These are phyloP conservation scores for Lactuca saligna DNA, from an alignment of 129 eudicot species.

Conservation along the genomic window DNA sequence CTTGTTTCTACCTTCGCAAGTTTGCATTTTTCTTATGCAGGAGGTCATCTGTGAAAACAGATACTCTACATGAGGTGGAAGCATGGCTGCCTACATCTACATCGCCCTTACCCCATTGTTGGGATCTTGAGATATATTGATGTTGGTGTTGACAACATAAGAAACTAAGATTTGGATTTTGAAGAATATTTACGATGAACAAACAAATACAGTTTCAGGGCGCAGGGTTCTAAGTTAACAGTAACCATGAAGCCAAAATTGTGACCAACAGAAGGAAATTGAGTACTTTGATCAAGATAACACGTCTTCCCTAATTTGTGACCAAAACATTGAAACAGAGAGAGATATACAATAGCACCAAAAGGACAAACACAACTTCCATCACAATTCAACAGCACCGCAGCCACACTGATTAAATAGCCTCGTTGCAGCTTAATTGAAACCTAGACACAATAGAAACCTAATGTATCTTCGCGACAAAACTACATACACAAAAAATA, in stretches of 20 bases:
- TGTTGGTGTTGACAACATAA: neutral
- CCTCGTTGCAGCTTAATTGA: neutral
- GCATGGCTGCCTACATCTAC: too few species aligned
- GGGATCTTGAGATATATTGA: too few species aligned
- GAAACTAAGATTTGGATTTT: neutral
- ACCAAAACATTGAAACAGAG: neutral
- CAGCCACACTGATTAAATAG: neutral
- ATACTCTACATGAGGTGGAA: too few species aligned
- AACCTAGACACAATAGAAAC: slow-evolving; percentile 11
- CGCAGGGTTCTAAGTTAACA: too few species aligned
- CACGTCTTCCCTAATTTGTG: neutral
- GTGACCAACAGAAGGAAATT: neutral
- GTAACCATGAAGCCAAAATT: too few species aligned
- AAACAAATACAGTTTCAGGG: slow-evolving; percentile 11
- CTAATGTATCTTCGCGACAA: slow-evolving; percentile 6
- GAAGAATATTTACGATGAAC: neutral
- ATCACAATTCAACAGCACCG: slow-evolving; percentile 18
- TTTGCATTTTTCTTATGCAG: too few species aligned
- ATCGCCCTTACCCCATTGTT: too few species aligned
- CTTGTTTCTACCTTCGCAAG: too few species aligned
- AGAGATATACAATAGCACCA: slow-evolving; percentile 14
- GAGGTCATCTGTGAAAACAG: too few species aligned
- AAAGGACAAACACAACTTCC: slow-evolving; percentile 10
- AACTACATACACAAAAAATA: neutral
- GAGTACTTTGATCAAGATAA: neutral